A percentile compares a stretch with the other conserved stretches of the same genome.
Evolutionary conservation across 352 stramenopile genomes (phyloP).

Genomic region (Thraustochytrium sp.): DNA sequence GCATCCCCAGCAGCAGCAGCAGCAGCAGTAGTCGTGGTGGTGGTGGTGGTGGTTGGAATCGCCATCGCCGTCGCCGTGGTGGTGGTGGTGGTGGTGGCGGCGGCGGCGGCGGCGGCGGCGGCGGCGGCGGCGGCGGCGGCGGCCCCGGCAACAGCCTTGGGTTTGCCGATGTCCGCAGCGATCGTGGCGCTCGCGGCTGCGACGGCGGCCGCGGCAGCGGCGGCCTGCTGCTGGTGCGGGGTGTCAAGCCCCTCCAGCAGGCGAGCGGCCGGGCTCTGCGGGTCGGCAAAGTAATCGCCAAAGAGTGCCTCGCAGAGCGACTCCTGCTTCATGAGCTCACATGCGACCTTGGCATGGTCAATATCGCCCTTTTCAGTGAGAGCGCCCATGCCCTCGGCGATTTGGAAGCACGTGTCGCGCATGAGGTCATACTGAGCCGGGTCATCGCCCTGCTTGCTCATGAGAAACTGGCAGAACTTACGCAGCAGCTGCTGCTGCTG

Average conservation of each 20-base stretch:
- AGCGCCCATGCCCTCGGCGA: constrained; percentile 10
- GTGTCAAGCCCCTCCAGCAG: not conserved
- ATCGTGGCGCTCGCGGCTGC: too few relatives aligned
- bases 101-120: too few relatives aligned
- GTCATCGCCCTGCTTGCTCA: not conserved
- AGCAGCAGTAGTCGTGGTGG: too few relatives aligned
- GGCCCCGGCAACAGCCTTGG: too few relatives aligned
- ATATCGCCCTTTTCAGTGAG: not conserved
- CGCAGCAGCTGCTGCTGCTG: not conserved
- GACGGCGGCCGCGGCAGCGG: too few relatives aligned
- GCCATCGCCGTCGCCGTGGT: too few relatives aligned
- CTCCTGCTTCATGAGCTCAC: constrained; percentile 12
- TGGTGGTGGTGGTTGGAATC: too few relatives aligned
- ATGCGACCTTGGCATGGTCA: not conserved
- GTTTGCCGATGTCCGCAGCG: too few relatives aligned
- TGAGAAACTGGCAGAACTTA: constrained; percentile 2
- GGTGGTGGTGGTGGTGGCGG: too few relatives aligned
- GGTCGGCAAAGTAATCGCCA: not conserved
- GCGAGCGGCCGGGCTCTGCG: not conserved
- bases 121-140: too few relatives aligned
- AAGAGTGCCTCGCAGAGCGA: not conserved
- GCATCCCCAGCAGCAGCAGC: too few relatives aligned
- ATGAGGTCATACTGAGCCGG: not conserved
- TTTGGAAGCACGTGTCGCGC: constrained; percentile 6
- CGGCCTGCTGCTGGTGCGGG: too few relatives aligned